A percentile compares a stretch with the other conserved stretches of the same genome.
Conservation (phyloP, 2,329 filamentous ascomycete genomes). For the Sporothrix pseudoabietina region DNA sequence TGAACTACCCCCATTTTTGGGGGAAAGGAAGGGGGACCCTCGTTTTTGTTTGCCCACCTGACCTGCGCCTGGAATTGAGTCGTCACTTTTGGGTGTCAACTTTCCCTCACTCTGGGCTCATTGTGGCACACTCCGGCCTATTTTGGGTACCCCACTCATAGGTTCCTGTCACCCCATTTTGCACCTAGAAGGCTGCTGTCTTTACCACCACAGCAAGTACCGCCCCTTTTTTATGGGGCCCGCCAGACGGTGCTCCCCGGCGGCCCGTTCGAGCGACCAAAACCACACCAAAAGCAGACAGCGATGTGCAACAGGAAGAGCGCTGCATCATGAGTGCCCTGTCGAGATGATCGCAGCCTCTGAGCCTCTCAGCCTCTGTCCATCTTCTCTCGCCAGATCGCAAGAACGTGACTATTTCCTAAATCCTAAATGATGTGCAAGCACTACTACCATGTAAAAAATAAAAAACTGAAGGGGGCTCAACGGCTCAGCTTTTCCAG, state of each 20-base stretch:
- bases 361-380: too few relatives aligned
- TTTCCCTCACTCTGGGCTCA: not conserved
- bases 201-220: not conserved
- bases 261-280: slow-evolving; percentile 20
- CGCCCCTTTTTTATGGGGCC: slow-evolving; percentile 10
- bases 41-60: slow-evolving; percentile 23
- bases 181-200: not conserved
- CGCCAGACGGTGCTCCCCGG: slow-evolving; percentile 14
- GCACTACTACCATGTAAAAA: not conserved
- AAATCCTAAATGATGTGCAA: not conserved
- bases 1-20: not conserved
- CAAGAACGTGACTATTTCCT: not conserved
- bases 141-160: not conserved
- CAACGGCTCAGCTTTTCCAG: not conserved
- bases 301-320: not conserved
- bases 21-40: slow-evolving; percentile 14
- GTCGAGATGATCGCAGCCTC: not conserved
- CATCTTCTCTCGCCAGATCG: not conserved
- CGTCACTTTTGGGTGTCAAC: not conserved
- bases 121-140: not conserved
- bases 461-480: not conserved
- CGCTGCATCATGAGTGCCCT: not conserved
- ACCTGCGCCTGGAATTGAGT: slow-evolving; percentile 16
- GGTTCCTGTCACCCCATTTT: not conserved
- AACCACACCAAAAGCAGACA: not conserved